Conservation (phyloP, 257 asterid genomes). For the Forsythia viridissima region DNA sequence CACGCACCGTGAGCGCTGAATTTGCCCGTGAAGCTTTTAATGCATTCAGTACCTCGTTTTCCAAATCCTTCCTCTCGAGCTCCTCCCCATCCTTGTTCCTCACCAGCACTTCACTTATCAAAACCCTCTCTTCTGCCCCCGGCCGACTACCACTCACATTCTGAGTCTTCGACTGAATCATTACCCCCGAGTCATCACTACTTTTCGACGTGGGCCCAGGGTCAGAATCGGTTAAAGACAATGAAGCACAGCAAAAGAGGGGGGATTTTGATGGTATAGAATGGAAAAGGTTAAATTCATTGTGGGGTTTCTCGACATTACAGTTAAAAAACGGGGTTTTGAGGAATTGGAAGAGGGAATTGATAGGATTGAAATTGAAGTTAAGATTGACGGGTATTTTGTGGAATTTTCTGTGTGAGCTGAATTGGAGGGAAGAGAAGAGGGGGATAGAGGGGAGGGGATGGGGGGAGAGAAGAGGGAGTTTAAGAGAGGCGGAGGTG, state of each 20-base stretch:
- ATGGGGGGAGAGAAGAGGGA: slow-evolving; percentile 40
- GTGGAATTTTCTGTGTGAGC: slow-evolving; percentile 30
- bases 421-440: slow-evolving; percentile 32
- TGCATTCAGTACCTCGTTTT: slow-evolving; percentile 75
- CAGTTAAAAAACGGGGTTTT: slow-evolving; percentile 23
- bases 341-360: slow-evolving; percentile 37
- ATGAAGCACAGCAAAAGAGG: slow-evolving; percentile 68
- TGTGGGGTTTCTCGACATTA: slow-evolving; percentile 13
- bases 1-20: slow-evolving; percentile 85
- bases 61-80: slow-evolving; percentile 91
- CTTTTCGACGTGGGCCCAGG: slow-evolving; percentile 27
- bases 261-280: slow-evolving; percentile 30
- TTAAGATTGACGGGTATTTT: slow-evolving; percentile 50
- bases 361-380: slow-evolving; percentile 33
- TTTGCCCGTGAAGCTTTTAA: slow-evolving; percentile 87
- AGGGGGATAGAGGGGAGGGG: slow-evolving; percentile 21
- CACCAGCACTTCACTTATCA: slow-evolving; percentile 90
- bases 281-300: background rate
- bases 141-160: slow-evolving; percentile 39
- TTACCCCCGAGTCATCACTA: slow-evolving; percentile 32
- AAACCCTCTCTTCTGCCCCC: slow-evolving; percentile 82
- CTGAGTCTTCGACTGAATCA: slow-evolving; percentile 45
- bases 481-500: slow-evolving; percentile 62
- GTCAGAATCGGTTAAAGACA: slow-evolving; percentile 49
- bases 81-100: slow-evolving; percentile 93